phyloP scores from a whole-genome alignment of 345 rosid genomes.

The Eucalyptus fibrosa region DNA sequence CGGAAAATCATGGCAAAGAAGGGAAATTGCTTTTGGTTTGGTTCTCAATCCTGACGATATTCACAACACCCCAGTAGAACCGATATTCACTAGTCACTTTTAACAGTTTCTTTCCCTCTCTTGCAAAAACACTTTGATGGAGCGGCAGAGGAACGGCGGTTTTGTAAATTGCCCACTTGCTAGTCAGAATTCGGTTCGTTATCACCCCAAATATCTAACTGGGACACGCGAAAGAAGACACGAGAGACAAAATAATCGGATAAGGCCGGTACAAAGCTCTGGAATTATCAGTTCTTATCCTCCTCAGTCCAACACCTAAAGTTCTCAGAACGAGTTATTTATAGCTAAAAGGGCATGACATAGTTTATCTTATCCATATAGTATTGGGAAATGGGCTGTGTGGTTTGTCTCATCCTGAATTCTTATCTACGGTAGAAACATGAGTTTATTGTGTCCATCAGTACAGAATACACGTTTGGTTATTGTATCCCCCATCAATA shows the following conservation, averaged over 20 bases:
- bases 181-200: neutral
- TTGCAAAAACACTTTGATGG: neutral
- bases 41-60: neutral
- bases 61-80: neutral
- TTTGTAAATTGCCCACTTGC: neutral
- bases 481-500: neutral
- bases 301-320: neutral
- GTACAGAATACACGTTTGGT: neutral
- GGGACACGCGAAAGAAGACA: neutral
- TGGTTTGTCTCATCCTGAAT: neutral
- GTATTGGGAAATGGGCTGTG: neutral
- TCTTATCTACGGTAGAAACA: neutral
- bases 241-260: neutral
- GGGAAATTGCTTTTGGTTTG: neutral
- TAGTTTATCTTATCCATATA: neutral
- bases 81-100: neutral
- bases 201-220: neutral
- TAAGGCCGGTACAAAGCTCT: neutral
- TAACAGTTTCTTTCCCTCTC: neutral
- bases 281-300: neutral
- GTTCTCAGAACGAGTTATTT: neutral
- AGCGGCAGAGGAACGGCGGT: neutral
- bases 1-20: neutral
- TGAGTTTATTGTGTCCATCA: neutral
- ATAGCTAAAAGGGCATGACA: neutral